A percentile compares a stretch with the other conserved stretches of the same genome.
phyloP scores from a whole-genome alignment of 805 yeast genomes.

The Candida verbasci region DNA sequence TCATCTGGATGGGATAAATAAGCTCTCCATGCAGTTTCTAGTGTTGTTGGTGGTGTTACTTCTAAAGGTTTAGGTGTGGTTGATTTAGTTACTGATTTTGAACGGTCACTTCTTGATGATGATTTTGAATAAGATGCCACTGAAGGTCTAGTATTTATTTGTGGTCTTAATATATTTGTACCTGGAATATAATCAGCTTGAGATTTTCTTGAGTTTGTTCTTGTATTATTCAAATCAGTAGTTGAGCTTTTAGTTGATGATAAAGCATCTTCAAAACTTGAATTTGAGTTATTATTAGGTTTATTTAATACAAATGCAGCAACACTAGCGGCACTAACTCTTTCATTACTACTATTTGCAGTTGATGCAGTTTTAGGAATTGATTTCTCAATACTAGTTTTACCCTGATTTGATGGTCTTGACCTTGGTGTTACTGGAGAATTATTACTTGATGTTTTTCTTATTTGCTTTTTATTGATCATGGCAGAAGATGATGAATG shows the following conservation, averaged over 20 bases:
- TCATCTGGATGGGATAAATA: slow-evolving; percentile 55
- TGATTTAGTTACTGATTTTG: slow-evolving; percentile 8
- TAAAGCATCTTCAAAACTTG: slow-evolving; percentile 16
- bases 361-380: background rate
- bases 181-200: slow-evolving; percentile 54
- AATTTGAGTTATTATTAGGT: slow-evolving; percentile 24
- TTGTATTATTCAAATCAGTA: slow-evolving; percentile 19
- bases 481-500: slow-evolving; percentile 9
- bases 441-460: slow-evolving; percentile 3
- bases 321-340: slow-evolving; percentile 32
- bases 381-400: slow-evolving; percentile 3
- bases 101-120: slow-evolving; percentile 12
- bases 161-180: slow-evolving; percentile 53
- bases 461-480: slow-evolving; percentile 8
- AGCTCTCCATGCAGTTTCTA: slow-evolving; percentile 58
- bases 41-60: slow-evolving; percentile 44
- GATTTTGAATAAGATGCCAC: slow-evolving; percentile 16
- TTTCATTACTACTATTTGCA: slow-evolving; percentile 5
- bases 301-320: slow-evolving; percentile 38
- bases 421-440: background rate
- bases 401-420: background rate
- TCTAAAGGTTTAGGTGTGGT: slow-evolving; percentile 26
- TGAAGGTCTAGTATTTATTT: slow-evolving; percentile 30
- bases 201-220: slow-evolving; percentile 17
- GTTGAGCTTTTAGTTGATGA: slow-evolving; percentile 9